Percentiles rank a stretch among this genome's conserved stretches.
Evolutionary conservation across 2,329 filamentous ascomycete genomes (phyloP).

Genomic region (Cordyceps fumosorosea): DNA sequence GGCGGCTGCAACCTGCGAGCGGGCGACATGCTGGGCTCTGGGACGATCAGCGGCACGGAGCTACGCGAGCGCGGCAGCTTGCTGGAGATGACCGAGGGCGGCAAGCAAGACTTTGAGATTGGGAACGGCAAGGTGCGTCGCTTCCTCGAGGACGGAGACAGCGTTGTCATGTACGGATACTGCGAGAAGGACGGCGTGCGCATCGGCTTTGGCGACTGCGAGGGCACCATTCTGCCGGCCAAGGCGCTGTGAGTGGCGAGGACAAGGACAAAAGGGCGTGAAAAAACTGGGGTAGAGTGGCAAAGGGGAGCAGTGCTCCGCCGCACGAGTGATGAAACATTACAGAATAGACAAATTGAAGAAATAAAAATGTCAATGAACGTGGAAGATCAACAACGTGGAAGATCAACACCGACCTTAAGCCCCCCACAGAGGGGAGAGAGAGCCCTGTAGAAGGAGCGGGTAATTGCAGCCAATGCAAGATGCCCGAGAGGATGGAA

Average conservation of each 20-base stretch:
- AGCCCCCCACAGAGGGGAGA: neutral
- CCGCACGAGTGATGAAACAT: neutral
- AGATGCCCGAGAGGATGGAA: neutral
- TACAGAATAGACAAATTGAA: no score
- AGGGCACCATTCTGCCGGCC: constrained; percentile 24
- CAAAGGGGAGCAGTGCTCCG: neutral
- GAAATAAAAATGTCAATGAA: neutral
- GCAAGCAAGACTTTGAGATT: constrained; percentile 36
- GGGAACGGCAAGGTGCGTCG: constrained; percentile 33
- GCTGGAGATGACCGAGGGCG: constrained; percentile 39
- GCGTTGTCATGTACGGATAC: constrained; percentile 33
- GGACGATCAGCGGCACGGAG: constrained; percentile 33
- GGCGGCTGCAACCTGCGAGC: constrained; percentile 63
- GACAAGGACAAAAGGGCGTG: neutral
- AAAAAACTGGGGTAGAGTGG: neutral
- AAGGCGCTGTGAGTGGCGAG: constrained; percentile 3
- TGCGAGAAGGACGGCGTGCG: constrained; percentile 25
- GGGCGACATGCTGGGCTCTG: constrained; percentile 62
- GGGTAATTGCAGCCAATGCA: neutral
- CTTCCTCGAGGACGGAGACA: constrained; percentile 42
- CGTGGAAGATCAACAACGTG: neutral
- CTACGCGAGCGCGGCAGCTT: constrained; percentile 34
- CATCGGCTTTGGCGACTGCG: constrained; percentile 40
- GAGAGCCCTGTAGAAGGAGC: neutral
- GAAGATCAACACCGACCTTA: neutral